A percentile compares a stretch with the other conserved stretches of the same genome.
These are phyloP conservation scores for Phytophthora sansomeana DNA, from an alignment of 352 stramenopile species.

Conservation along the genomic window DNA sequence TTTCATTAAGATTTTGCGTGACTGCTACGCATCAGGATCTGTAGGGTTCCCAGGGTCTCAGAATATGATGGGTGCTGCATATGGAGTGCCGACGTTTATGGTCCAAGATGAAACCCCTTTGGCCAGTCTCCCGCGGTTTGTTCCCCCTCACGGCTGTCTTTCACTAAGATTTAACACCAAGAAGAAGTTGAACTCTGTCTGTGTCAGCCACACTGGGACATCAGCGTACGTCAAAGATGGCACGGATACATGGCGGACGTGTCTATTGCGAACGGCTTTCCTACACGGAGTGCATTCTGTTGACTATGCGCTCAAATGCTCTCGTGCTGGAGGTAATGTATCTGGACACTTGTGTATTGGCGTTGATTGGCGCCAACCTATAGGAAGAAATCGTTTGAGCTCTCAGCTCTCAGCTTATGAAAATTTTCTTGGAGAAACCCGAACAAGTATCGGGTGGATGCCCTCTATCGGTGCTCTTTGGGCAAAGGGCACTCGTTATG, in stretches of 20 bases:
- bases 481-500: slow-evolving; percentile 63
- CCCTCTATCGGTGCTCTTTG: slow-evolving; percentile 80
- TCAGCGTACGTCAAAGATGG: slow-evolving; percentile 65
- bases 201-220: slow-evolving; percentile 78
- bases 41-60: slow-evolving; percentile 87
- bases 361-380: slow-evolving; percentile 60
- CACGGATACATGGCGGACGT: slow-evolving; percentile 68
- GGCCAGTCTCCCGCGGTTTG: slow-evolving; percentile 66
- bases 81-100: slow-evolving; percentile 87
- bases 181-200: slow-evolving; percentile 63
- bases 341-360: slow-evolving; percentile 84
- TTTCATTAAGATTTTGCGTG: slow-evolving; percentile 88
- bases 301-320: slow-evolving; percentile 85
- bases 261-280: slow-evolving; percentile 66
- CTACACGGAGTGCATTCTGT: slow-evolving; percentile 76
- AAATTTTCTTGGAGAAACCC: slow-evolving; percentile 58
- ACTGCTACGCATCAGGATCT: slow-evolving; percentile 88
- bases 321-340: slow-evolving; percentile 59
- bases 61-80: slow-evolving; percentile 85
- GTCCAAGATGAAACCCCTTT: slow-evolving; percentile 82
- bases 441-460: slow-evolving; percentile 84
- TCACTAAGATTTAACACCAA: slow-evolving; percentile 73
- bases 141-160: slow-evolving; percentile 61
- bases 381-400: neutral
- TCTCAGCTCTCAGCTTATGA: slow-evolving; percentile 29